A percentile compares a stretch with the other conserved stretches of the same genome.
These are phyloP conservation scores for Geosiphon pyriformis DNA, from an alignment of 192 early-diverging fungal genomes.

Conservation along the genomic window DNA sequence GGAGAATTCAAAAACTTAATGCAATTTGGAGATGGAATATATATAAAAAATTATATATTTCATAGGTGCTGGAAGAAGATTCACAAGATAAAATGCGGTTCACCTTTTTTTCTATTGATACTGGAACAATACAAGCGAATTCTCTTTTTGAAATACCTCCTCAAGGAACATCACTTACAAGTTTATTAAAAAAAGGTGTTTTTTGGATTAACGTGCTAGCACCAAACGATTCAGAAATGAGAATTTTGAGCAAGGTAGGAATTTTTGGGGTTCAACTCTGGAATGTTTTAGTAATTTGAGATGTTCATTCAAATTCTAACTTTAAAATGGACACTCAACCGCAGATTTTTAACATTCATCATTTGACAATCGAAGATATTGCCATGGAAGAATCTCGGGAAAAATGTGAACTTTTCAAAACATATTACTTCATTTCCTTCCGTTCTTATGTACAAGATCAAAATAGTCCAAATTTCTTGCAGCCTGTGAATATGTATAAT, in stretches of 20 bases:
- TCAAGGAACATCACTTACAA: conserved; percentile 30
- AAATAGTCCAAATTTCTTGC: conserved; percentile 31
- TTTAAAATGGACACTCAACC: background rate
- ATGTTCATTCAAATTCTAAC: background rate
- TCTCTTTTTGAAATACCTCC: conserved; percentile 50
- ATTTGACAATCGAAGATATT: conserved; percentile 88
- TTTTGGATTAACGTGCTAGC: conserved; percentile 69
- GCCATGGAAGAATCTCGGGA: conserved; percentile 76
- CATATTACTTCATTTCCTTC: conserved; percentile 87
- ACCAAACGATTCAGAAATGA: conserved; percentile 59
- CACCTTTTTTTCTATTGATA: conserved; percentile 60
- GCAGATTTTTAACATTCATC: conserved; percentile 79
- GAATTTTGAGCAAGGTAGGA: conserved; percentile 47
- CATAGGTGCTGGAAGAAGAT: too few relatives aligned
- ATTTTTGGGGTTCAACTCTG: background rate
- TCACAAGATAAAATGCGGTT: conserved; percentile 47
- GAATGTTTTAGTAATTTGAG: background rate
- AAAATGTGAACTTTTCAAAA: conserved; percentile 81
- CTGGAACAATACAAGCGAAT: conserved; percentile 52
- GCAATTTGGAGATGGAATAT: too few relatives aligned
- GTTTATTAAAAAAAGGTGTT: conserved; percentile 33
- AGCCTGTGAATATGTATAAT: conserved; percentile 42
- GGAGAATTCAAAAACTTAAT: too few relatives aligned
- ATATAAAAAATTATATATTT: too few relatives aligned
- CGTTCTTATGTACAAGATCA: conserved; percentile 48